Evolutionary conservation across 1,284 basidiomycete species (phyloP).

Genomic region (Lentinus polychrous): DNA sequence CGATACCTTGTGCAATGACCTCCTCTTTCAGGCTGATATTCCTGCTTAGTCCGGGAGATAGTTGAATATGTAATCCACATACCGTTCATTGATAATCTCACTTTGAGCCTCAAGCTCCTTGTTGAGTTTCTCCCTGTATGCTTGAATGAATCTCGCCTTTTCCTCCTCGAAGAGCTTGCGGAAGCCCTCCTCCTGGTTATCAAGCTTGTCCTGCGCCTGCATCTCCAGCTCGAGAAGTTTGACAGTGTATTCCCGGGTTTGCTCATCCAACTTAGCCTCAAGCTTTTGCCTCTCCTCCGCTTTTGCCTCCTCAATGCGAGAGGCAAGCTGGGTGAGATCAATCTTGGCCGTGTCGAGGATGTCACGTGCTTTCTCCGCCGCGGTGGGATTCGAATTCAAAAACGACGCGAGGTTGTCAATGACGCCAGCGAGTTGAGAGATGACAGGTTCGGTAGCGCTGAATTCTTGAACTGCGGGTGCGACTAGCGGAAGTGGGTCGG

Average conservation of each 20-base stretch:
- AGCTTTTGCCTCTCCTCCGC: conserved; percentile 75
- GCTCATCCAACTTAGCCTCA: conserved; percentile 76
- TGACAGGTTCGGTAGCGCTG: conserved; percentile 76
- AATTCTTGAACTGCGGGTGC: conserved; percentile 78
- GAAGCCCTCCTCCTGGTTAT: conserved; percentile 84
- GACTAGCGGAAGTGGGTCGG: conserved; percentile 65
- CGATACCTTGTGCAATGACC: conserved; percentile 94
- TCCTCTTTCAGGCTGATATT: conserved; percentile 79
- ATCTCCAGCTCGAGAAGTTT: conserved; percentile 83
- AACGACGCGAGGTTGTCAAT: conserved; percentile 91
- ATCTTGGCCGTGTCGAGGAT: conserved; percentile 71
- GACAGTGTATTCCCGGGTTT: conserved; percentile 78
- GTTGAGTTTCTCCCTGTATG: conserved; percentile 85
- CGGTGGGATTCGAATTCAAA: conserved; percentile 68
- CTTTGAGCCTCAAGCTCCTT: conserved; percentile 85
- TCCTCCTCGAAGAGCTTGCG: conserved; percentile 80
- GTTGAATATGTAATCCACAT: conserved; percentile 16
- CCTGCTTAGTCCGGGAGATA: neutral
- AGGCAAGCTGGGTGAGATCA: conserved; percentile 79
- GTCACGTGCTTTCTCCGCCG: conserved; percentile 59
- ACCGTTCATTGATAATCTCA: conserved; percentile 92
- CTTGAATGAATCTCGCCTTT: conserved; percentile 64
- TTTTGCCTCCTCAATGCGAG: conserved; percentile 77
- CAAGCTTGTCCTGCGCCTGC: conserved; percentile 77
- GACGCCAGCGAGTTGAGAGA: conserved; percentile 86